Base-by-base conservation (phyloP, 2,329 filamentous ascomycete genomes). In the Aspergillus sojae region DNA sequence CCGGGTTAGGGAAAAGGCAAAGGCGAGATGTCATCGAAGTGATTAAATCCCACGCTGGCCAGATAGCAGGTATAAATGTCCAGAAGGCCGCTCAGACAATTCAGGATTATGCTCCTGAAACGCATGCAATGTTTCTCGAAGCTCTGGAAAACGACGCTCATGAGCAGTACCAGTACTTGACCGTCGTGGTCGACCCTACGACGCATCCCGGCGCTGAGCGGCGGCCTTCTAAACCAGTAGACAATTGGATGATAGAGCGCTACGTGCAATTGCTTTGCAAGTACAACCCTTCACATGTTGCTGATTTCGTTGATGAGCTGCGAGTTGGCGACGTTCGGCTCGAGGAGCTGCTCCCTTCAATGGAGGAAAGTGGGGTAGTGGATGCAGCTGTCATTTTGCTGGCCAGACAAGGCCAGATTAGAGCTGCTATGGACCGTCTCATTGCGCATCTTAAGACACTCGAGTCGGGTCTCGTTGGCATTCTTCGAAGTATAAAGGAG, bases 321-420 rank as follows among this genome's bases (percentile, higher is more conserved):
- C 91, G 93, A 69, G 89, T 89, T 3, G 89, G 90, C 12, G 89
- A 97, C 73, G 80, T 99, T 32, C 86, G 89, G 28, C 84, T 99
- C 0, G 91, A 95, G 14, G 86, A 88, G 58, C 84, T 99, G 1
- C 83, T 99, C 9, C 93, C 94, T 4, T 89, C 89, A 0, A 93
- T 99, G 84, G 96, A 99, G 77, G 87, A 91, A 66, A 93, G 89
- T 48, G 94, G 94, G 1, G 92, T 95, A 5, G 88, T 99, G 53
- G 95, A 99, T 80, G 96, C 94, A 5, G 94, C 93, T 0, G 92
- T 99, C 7, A 88, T 97, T 1, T 83, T 99, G 11, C 91, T 99
- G 85, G 92, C 93, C 45, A 88, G 92, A 63, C 93, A 97, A 74
- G 95, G 96, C 0, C 88, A 95, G 71, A 85, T 94, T 14, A 86